Conservation (phyloP, 2,329 filamentous ascomycete species). For the Aurifilum marmelostoma region DNA sequence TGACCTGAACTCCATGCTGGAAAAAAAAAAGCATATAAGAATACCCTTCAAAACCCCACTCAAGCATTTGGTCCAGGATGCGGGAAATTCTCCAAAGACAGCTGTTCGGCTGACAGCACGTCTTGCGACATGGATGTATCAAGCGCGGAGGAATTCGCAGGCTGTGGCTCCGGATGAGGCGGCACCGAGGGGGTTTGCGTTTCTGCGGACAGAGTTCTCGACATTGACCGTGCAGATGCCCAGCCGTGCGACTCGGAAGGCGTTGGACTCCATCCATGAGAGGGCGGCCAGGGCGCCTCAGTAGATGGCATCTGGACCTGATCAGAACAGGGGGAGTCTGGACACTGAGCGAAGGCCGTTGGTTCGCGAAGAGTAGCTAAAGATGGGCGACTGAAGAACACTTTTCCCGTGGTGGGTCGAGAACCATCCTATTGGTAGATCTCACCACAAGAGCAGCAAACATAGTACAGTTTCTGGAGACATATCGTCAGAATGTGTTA, state of each 20-base stretch:
- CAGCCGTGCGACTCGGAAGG: background rate
- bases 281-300: background rate
- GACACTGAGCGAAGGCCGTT: background rate
- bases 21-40: slow-evolving; percentile 2
- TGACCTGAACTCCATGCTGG: slow-evolving; percentile 10
- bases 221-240: background rate
- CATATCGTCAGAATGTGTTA: background rate
- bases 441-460: slow-evolving; percentile 91
- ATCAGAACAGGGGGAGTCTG: background rate
- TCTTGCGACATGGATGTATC: background rate
- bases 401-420: background rate
- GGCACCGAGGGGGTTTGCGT: background rate
- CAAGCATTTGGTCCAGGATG: background rate
- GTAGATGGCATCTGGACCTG: background rate
- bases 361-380: background rate
- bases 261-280: too few species aligned
- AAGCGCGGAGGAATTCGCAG: too few species aligned
- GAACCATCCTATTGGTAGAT: slow-evolving; percentile 65
- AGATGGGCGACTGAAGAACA: background rate
- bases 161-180: background rate
- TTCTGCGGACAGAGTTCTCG: background rate
- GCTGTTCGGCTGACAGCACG: background rate
- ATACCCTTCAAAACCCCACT: too few species aligned
- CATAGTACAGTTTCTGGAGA: slow-evolving; percentile 82
- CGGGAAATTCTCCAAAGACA: background rate